These are phyloP conservation scores for Anisogramma anomala DNA, from an alignment of 2,329 filamentous ascomycete genomes.

Conservation along the genomic window DNA sequence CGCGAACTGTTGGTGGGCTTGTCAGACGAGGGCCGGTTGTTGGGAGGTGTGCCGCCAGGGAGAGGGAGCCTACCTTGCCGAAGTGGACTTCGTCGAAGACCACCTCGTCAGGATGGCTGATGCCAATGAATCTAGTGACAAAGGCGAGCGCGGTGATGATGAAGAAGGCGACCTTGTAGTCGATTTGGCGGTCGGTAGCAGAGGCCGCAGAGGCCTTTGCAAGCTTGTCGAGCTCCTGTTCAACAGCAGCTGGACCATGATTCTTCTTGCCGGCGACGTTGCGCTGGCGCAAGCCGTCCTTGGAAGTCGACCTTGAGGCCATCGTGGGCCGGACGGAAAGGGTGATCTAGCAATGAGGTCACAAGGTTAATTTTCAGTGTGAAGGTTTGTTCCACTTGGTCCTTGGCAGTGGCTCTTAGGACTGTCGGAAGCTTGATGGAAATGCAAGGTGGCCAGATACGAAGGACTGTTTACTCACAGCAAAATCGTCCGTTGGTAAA, in stretches of 20 bases:
- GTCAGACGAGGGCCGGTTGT: slow-evolving; percentile 12
- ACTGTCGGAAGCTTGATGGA: slow-evolving; percentile 10
- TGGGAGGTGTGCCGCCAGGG: background rate
- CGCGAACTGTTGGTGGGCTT: slow-evolving; percentile 42
- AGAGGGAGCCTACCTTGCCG: slow-evolving; percentile 64
- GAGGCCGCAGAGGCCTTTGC: slow-evolving; percentile 28
- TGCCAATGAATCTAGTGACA: slow-evolving; percentile 87
- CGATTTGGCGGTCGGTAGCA: slow-evolving; percentile 52
- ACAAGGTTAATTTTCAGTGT: background rate
- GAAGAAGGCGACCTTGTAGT: slow-evolving; percentile 68
- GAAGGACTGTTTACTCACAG: background rate
- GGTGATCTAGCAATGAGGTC: background rate
- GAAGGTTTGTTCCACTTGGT: too few relatives aligned
- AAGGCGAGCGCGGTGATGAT: slow-evolving; percentile 79
- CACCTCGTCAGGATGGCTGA: slow-evolving; percentile 88
- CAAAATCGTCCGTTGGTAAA: background rate
- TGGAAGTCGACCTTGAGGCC: slow-evolving; percentile 38
- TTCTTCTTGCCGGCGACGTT: slow-evolving; percentile 40
- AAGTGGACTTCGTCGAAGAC: slow-evolving; percentile 99
- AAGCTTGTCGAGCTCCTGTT: slow-evolving; percentile 41
- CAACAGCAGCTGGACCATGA: slow-evolving; percentile 32
- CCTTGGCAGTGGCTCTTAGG: too few relatives aligned
- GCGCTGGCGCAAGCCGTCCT: slow-evolving; percentile 49
- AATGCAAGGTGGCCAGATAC: slow-evolving; percentile 13
- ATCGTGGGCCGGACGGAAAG: slow-evolving; percentile 24